Percentiles rank a stretch among this genome's conserved stretches.
These are phyloP conservation scores for Chlamydomonas reinhardtii DNA, from an alignment of 163 green algal species.

Conservation along the genomic window DNA sequence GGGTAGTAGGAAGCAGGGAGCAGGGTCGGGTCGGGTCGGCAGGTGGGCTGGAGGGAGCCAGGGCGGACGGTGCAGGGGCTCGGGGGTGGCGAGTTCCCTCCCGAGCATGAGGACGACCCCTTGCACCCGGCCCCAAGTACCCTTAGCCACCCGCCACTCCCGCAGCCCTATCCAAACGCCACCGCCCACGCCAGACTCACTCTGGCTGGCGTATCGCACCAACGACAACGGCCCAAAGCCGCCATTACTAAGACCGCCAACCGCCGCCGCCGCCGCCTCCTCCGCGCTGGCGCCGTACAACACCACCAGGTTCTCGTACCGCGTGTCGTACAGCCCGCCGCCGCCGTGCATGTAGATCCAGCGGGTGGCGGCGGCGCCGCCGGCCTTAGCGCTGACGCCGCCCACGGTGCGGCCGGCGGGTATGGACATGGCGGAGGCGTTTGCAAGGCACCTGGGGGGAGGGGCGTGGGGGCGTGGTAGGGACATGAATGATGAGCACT, in stretches of 20 bases:
- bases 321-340: constrained; percentile 39
- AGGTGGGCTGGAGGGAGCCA: too few relatives aligned
- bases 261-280: background rate
- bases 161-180: too few relatives aligned
- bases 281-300: constrained; percentile 9
- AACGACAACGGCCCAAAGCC: constrained; percentile 44
- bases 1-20: background rate
- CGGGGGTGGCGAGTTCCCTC: too few relatives aligned
- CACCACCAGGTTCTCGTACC: constrained; percentile 36
- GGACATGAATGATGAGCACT: too few relatives aligned
- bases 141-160: too few relatives aligned
- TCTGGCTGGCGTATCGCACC: constrained; percentile 10
- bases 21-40: too few relatives aligned
- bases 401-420: background rate
- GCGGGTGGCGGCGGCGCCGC: background rate
- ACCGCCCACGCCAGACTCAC: too few relatives aligned
- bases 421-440: background rate
- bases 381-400: background rate
- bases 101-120: too few relatives aligned
- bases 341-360: constrained; percentile 44
- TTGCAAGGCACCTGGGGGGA: constrained; percentile 30
- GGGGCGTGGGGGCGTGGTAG: too few relatives aligned
- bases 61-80: too few relatives aligned
- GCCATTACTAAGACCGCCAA: background rate
- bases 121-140: too few relatives aligned